phyloP scores from a whole-genome alignment of 345 rosid species.

The Iberis pinnata region DNA sequence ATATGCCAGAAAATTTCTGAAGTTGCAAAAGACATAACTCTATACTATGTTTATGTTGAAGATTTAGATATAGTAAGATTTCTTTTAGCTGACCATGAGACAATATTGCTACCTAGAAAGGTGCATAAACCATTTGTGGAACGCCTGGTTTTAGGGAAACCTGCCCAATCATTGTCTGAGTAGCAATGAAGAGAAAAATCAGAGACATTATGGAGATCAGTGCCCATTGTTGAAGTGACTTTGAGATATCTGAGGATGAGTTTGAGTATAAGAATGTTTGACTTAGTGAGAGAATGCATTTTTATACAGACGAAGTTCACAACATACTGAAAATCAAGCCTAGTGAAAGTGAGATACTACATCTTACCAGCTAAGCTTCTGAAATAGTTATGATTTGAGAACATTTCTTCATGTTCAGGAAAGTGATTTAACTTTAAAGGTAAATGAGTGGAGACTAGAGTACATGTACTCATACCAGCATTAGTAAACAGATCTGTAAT shows the following conservation, averaged over 20 bases:
- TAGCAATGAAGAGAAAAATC: no score
- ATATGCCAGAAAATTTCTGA: no score
- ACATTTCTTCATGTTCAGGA: accelerated
- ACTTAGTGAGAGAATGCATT: background rate
- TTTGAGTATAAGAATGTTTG: background rate
- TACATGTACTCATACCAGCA: background rate
- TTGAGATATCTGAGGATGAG: background rate
- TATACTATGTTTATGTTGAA: no score
- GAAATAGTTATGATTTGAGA: background rate
- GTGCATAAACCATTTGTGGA: no score
- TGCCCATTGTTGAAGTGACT: background rate
- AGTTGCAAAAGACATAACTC: no score
- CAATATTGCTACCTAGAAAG: no score
- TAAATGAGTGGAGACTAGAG: background rate
- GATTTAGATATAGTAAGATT: no score
- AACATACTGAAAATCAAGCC: background rate
- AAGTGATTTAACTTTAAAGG: background rate
- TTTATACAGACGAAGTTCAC: background rate
- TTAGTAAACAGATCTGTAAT: background rate
- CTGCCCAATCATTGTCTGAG: no score
- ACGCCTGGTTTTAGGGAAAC: no score
- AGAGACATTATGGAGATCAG: no score
- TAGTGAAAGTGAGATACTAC: background rate
- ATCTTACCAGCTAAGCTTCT: background rate
- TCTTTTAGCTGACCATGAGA: no score